phyloP scores from a whole-genome alignment of 345 rosid species.

The Chamaenerion angustifolium region DNA sequence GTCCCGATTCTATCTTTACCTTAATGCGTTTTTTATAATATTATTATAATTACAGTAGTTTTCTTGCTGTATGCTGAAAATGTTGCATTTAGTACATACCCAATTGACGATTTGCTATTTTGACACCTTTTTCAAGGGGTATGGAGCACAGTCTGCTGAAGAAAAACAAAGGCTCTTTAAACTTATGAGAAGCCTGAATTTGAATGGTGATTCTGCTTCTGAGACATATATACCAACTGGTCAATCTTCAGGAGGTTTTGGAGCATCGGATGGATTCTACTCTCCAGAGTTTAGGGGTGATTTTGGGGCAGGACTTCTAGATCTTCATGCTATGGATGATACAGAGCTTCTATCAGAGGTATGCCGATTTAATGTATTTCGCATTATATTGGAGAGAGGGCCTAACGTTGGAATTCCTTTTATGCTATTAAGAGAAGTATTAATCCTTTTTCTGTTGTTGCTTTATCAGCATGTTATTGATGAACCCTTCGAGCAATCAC shows the following conservation, averaged over 20 bases:
- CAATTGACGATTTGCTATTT: background rate
- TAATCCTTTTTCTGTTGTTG: slow-evolving; percentile 1
- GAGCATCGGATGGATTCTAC: slow-evolving; percentile 66
- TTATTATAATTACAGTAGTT: too few relatives aligned
- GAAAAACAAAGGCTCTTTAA: slow-evolving; percentile 94
- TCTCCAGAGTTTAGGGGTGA: slow-evolving; percentile 94
- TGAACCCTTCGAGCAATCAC: slow-evolving; percentile 91
- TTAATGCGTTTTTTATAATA: too few relatives aligned
- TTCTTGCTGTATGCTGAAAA: background rate
- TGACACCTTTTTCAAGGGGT: slow-evolving; percentile 37
- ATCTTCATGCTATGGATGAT: slow-evolving; percentile 98
- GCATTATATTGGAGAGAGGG: background rate
- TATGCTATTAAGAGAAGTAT: background rate
- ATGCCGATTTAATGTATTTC: slow-evolving; percentile 8
- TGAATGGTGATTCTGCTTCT: slow-evolving; percentile 83
- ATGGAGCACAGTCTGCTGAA: slow-evolving; percentile 95
- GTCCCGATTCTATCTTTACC: too few relatives aligned
- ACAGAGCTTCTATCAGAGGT: slow-evolving; percentile 96
- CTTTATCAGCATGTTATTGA: slow-evolving; percentile 69
- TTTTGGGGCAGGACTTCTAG: slow-evolving; percentile 95
- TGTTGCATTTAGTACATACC: background rate
- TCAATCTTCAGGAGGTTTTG: slow-evolving; percentile 43
- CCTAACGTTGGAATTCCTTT: slow-evolving; percentile 1
- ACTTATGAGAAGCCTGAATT: slow-evolving; percentile 88
- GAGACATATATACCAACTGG: slow-evolving; percentile 59